Percentiles rank a stretch among this genome's conserved stretches.
phyloP scores from a whole-genome alignment of 768 basidiomycete species.

The Leccinum broughii region DNA sequence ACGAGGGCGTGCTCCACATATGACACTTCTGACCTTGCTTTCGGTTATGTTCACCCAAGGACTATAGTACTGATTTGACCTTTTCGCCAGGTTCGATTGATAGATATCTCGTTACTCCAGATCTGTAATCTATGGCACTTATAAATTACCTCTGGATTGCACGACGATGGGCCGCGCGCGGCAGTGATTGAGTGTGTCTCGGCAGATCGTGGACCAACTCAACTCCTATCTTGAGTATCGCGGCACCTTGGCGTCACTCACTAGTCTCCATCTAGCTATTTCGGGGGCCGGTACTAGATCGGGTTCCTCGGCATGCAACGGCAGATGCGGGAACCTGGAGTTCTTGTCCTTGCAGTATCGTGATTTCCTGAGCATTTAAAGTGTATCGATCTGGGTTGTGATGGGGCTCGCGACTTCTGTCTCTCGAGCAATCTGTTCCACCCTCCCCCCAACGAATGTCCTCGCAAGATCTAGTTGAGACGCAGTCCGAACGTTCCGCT shows the following conservation, averaged over 20 bases:
- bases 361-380: conserved; percentile 17
- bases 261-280: not conserved
- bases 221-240: not conserved
- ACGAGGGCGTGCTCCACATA: conserved; percentile 71
- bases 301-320: conserved; percentile 20
- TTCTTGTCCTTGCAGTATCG: conserved; percentile 8
- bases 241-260: not conserved
- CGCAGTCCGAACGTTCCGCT: conserved; percentile 1
- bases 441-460: conserved; percentile 6
- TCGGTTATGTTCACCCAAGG: not conserved
- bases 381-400: conserved; percentile 7
- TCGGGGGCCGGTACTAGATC: conserved; percentile 5
- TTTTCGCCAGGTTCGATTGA: not conserved
- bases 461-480: not conserved
- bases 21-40: conserved; percentile 49
- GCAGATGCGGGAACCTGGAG: conserved; percentile 1
- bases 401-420: not conserved
- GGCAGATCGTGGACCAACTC: not conserved
- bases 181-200: not conserved
- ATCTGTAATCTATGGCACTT: not conserved
- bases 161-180: not conserved
- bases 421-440: not conserved
- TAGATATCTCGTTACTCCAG: not conserved
- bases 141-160: not conserved
- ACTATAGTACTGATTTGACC: conserved; percentile 9